Conservation (phyloP, 768 basidiomycete genomes). For the Panellus pusillus region DNA sequence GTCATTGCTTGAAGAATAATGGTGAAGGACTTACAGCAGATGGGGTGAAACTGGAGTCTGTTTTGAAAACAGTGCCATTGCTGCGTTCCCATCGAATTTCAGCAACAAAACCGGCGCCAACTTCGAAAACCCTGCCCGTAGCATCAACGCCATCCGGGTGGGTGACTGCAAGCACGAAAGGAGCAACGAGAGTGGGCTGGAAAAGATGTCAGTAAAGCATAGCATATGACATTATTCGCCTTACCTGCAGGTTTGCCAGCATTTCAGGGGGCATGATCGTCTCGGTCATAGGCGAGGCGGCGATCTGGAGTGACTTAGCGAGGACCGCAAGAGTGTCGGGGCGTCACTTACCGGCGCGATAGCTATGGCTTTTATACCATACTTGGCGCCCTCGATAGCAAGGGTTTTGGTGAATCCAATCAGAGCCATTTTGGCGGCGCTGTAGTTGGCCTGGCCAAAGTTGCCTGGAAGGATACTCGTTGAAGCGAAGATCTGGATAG, state of each 20-base stretch:
- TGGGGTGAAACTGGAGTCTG: slow-evolving; percentile 88
- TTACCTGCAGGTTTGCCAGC: slow-evolving; percentile 80
- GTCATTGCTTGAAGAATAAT: not conserved
- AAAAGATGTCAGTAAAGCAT: slow-evolving; percentile 7
- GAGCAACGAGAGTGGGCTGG: slow-evolving; percentile 90
- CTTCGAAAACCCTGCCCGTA: slow-evolving; percentile 83
- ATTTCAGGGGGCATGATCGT: slow-evolving; percentile 94
- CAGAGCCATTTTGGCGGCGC: slow-evolving; percentile 96
- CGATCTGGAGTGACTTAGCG: slow-evolving; percentile 52
- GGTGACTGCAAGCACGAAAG: slow-evolving; percentile 84
- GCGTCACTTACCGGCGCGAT: slow-evolving; percentile 76
- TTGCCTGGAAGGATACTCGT: slow-evolving; percentile 54
- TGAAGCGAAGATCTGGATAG: not conserved
- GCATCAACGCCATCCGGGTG: slow-evolving; percentile 83
- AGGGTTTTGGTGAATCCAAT: slow-evolving; percentile 91
- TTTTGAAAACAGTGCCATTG: slow-evolving; percentile 84
- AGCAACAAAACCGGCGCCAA: slow-evolving; percentile 89
- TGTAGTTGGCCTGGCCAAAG: slow-evolving; percentile 97
- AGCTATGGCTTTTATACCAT: slow-evolving; percentile 81
- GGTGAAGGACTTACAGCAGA: slow-evolving; percentile 61
- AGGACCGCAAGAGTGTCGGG: not conserved
- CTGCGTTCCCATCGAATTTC: slow-evolving; percentile 94
- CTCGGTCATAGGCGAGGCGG: slow-evolving; percentile 96
- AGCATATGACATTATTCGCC: not conserved
- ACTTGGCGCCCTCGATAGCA: slow-evolving; percentile 89